Conservation (phyloP, 2,329 filamentous ascomycete species). For the Cytospora piceae region DNA sequence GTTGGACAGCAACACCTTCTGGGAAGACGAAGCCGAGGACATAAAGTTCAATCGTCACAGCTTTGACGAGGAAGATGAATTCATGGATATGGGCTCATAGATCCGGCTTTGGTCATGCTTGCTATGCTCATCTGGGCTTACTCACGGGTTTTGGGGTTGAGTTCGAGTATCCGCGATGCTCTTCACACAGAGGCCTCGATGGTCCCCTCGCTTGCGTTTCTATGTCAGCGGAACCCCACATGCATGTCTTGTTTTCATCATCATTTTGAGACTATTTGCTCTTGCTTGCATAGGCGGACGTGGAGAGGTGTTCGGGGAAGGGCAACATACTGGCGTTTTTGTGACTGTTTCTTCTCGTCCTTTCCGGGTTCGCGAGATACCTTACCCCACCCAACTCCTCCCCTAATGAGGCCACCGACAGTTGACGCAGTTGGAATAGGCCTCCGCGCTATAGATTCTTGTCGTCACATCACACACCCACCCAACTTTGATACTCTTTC, state of each 20-base stretch:
- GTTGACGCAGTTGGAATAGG: slow-evolving; percentile 15
- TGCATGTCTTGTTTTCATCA: slow-evolving; percentile 5
- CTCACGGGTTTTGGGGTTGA: not conserved
- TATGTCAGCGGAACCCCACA: not conserved
- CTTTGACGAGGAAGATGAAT: slow-evolving; percentile 80
- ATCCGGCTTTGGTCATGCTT: not conserved
- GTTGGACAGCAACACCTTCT: slow-evolving; percentile 23
- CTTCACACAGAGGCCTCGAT: not conserved
- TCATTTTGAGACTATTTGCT: slow-evolving; percentile 17
- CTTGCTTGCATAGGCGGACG: slow-evolving; percentile 32
- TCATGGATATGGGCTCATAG: slow-evolving; percentile 69
- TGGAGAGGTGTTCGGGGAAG: slow-evolving; percentile 31
- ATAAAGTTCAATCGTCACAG: slow-evolving; percentile 69
- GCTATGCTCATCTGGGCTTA: not conserved
- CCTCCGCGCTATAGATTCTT: slow-evolving; percentile 11
- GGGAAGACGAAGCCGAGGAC: slow-evolving; percentile 45
- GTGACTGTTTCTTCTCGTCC: not conserved
- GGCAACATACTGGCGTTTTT: slow-evolving; percentile 35
- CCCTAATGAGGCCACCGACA: slow-evolving; percentile 3
- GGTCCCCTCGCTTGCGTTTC: not conserved
- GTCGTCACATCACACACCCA: slow-evolving; percentile 27
- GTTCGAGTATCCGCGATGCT: not conserved
- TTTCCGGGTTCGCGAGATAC: slow-evolving; percentile 19
- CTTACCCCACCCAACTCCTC: not conserved
- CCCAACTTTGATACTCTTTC: not conserved